Conservation (phyloP, 352 stramenopile species). For the Globisporangium splendens region DNA sequence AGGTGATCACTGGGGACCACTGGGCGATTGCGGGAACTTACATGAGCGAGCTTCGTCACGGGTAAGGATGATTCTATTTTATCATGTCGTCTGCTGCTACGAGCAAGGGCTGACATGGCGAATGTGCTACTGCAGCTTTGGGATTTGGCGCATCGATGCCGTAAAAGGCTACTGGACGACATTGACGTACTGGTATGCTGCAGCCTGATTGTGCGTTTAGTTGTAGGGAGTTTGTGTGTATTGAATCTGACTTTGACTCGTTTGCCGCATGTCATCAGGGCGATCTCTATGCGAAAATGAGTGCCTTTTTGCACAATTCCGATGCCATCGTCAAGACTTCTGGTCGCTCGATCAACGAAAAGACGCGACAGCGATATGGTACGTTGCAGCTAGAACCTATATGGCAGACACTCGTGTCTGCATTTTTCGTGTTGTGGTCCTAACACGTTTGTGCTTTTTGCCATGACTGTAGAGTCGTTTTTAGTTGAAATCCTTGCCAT, state of each 20-base stretch:
- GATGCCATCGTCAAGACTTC: constrained; percentile 5
- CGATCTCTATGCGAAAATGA: constrained; percentile 45
- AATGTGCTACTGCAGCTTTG: constrained; percentile 37
- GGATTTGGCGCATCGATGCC: constrained; percentile 67
- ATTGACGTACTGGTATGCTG: constrained; percentile 42
- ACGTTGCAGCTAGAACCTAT: constrained; percentile 2
- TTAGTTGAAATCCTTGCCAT: constrained; percentile 64
- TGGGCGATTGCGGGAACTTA: constrained; percentile 43
- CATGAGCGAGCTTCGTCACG: constrained; percentile 44
- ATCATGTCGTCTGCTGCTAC: background rate
- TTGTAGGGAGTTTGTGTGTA: background rate
- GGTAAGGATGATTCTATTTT: constrained; percentile 25
- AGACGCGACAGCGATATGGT: constrained; percentile 46
- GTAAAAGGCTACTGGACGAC: constrained; percentile 46
- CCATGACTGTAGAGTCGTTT: constrained; percentile 34
- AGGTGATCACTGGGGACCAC: constrained; percentile 56
- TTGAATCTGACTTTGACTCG: background rate
- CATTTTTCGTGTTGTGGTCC: background rate
- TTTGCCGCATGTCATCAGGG: constrained; percentile 17
- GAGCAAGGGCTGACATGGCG: background rate
- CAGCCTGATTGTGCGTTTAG: background rate
- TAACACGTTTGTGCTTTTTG: background rate
- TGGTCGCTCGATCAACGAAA: constrained; percentile 29
- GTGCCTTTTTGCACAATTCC: constrained; percentile 23
- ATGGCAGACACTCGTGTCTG: background rate